These are phyloP conservation scores for Zopfia rhizophila DNA, from an alignment of 2,329 filamentous ascomycete genomes.

Conservation along the genomic window DNA sequence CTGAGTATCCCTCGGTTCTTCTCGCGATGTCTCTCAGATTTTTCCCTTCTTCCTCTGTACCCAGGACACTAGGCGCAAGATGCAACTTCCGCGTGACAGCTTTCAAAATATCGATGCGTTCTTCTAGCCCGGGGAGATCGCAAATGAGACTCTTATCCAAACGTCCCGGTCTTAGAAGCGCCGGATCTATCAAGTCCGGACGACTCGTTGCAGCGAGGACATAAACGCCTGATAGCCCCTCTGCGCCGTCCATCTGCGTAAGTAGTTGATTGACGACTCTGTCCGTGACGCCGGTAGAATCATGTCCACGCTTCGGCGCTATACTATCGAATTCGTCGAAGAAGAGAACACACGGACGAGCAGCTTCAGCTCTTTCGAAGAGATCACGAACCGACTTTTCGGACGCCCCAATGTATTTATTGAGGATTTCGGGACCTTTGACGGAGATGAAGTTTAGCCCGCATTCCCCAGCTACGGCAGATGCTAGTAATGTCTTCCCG, in stretches of 20 bases:
- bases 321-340: constrained; percentile 99
- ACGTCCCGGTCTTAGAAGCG: constrained; percentile 87
- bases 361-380: constrained; percentile 91
- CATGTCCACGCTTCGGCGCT: constrained; percentile 95
- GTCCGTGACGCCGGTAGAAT: constrained; percentile 98
- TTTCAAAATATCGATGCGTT: constrained; percentile 87
- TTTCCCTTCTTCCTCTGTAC: constrained; percentile 43
- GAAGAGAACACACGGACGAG: constrained; percentile 92
- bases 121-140: constrained; percentile 82
- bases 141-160: constrained; percentile 94
- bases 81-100: constrained; percentile 86
- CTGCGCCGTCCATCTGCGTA: constrained; percentile 98
- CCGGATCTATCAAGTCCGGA: constrained; percentile 95
- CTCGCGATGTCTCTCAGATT: constrained; percentile 77
- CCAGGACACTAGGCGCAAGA: constrained; percentile 73
- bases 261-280: constrained; percentile 97
- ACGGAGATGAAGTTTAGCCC: constrained; percentile 98
- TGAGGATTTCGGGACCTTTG: constrained; percentile 96
- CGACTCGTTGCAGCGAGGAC: constrained; percentile 93
- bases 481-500: constrained; percentile 94
- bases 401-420: constrained; percentile 98
- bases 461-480: constrained; percentile 96
- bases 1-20: constrained; percentile 88
- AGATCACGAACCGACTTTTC: constrained; percentile 96
- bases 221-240: constrained; percentile 93